These are phyloP conservation scores for Corchorus capsularis DNA, from an alignment of 345 rosid genomes.

Conservation along the genomic window DNA sequence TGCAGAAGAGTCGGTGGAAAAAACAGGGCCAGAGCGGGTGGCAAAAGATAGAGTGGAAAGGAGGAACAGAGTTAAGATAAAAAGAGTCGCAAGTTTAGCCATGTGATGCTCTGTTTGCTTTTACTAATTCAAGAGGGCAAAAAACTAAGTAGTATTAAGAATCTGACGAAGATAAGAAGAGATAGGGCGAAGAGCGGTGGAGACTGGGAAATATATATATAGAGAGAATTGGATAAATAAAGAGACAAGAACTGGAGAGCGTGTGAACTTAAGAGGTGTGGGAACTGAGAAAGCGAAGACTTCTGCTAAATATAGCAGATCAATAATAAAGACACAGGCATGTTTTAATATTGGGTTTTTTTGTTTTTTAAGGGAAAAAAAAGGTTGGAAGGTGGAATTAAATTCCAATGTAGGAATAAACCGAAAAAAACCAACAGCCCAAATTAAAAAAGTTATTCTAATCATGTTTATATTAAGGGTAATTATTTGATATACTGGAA, in stretches of 20 bases:
- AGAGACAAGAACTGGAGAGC: background rate
- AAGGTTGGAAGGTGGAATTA: background rate
- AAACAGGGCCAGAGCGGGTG: constrained; percentile 45
- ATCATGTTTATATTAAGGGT: background rate
- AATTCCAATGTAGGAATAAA: background rate
- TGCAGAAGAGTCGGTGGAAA: constrained; percentile 24
- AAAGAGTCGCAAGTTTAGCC: constrained; percentile 40
- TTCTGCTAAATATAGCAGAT: background rate
- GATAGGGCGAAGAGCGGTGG: constrained; percentile 1
- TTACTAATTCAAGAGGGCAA: background rate
- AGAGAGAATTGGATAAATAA: background rate
- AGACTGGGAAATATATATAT: constrained; percentile 10
- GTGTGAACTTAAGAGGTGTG: constrained; percentile 16
- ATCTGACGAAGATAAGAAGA: background rate
- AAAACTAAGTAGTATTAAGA: too few relatives aligned
- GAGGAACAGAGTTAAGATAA: constrained; percentile 46
- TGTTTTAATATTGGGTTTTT: background rate
- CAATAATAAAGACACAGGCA: background rate
- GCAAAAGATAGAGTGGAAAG: constrained; percentile 45
- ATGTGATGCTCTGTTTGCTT: constrained; percentile 16
- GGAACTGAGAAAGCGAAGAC: background rate
- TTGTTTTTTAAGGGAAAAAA: background rate
- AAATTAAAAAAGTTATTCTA: background rate
- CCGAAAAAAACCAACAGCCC: background rate
- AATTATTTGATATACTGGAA: too few relatives aligned